phyloP scores from a whole-genome alignment of 257 asterid species.

The Cruciata laevipes region DNA sequence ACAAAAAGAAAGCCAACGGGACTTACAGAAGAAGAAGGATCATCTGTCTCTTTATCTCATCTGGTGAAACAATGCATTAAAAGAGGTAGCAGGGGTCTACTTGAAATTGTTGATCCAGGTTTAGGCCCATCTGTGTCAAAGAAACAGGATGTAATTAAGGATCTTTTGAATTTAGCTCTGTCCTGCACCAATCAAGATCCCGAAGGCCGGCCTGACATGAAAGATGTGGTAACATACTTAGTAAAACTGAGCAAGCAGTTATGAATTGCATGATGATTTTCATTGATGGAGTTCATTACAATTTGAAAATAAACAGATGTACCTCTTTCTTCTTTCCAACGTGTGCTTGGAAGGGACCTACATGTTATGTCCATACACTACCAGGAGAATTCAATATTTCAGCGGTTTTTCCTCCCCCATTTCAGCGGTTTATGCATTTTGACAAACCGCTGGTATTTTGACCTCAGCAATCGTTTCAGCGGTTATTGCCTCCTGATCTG shows the following conservation, averaged over 20 bases:
- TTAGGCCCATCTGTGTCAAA: slow-evolving; percentile 29
- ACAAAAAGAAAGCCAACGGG: slow-evolving; percentile 75
- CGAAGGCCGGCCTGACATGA: slow-evolving; percentile 64
- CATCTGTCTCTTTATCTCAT: slow-evolving; percentile 53
- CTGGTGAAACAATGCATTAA: slow-evolving; percentile 45
- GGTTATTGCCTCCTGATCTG: too few relatives aligned
- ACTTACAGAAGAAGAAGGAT: slow-evolving; percentile 41
- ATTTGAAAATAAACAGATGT: too few relatives aligned
- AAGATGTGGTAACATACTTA: slow-evolving; percentile 44
- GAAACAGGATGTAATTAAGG: slow-evolving; percentile 41
- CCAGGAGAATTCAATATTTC: too few relatives aligned
- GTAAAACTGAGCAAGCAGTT: slow-evolving; percentile 38
- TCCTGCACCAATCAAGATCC: slow-evolving; percentile 61
- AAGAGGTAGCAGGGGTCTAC: slow-evolving; percentile 33
- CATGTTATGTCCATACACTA: too few relatives aligned
- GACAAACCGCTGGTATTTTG: too few relatives aligned
- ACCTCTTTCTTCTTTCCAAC: too few relatives aligned
- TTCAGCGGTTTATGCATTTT: too few relatives aligned
- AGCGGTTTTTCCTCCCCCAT: too few relatives aligned
- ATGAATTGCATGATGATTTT: not conserved
- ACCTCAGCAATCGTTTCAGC: too few relatives aligned
- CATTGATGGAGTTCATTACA: too few relatives aligned
- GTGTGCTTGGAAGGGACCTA: too few relatives aligned
- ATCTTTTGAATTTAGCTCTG: slow-evolving; percentile 52
- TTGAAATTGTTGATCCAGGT: slow-evolving; percentile 45